A percentile compares a stretch with the other conserved stretches of the same genome.
phyloP scores from a whole-genome alignment of 2,329 filamentous ascomycete genomes.

The Diaporthe sp. region DNA sequence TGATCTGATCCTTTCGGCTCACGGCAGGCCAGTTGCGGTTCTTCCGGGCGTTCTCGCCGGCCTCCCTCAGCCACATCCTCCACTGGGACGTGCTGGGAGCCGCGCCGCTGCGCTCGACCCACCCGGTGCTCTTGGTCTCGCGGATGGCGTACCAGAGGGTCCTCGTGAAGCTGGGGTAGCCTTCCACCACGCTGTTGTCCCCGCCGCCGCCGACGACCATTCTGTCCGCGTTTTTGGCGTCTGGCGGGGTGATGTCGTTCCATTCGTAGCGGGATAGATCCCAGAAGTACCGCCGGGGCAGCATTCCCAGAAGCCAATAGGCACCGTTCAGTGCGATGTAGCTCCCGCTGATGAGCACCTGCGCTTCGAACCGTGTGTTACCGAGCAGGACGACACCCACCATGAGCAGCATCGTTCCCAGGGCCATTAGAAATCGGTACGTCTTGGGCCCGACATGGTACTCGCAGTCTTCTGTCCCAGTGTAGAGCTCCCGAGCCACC shows the following conservation, averaged over 20 bases:
- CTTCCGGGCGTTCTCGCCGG: slow-evolving; percentile 54
- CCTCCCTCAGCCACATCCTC: slow-evolving; percentile 67
- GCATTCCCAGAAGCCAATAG: slow-evolving; percentile 69
- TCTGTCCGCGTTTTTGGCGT: slow-evolving; percentile 49
- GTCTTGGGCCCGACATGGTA: slow-evolving; percentile 63
- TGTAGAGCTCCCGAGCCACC: slow-evolving; percentile 73
- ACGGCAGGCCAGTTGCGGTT: slow-evolving; percentile 62
- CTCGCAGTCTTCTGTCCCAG: slow-evolving; percentile 70
- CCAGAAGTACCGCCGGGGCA: slow-evolving; percentile 67
- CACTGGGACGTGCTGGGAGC: slow-evolving; percentile 67
- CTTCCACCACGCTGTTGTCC: slow-evolving; percentile 49
- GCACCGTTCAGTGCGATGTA: slow-evolving; percentile 72
- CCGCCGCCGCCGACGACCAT: slow-evolving; percentile 50
- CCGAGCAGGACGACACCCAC: slow-evolving; percentile 71
- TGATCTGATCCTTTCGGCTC: slow-evolving; percentile 62
- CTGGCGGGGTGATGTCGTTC: slow-evolving; percentile 43
- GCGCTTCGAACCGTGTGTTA: slow-evolving; percentile 72
- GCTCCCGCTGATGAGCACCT: slow-evolving; percentile 68
- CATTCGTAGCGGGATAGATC: slow-evolving; percentile 59
- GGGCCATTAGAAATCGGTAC: slow-evolving; percentile 68
- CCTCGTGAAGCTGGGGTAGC: slow-evolving; percentile 64
- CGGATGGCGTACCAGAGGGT: slow-evolving; percentile 72
- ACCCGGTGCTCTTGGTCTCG: slow-evolving; percentile 64
- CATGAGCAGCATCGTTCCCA: slow-evolving; percentile 73
- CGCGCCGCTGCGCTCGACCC: slow-evolving; percentile 65